Conservation (phyloP, 768 basidiomycete genomes). For the Mycena capillaripes region DNA sequence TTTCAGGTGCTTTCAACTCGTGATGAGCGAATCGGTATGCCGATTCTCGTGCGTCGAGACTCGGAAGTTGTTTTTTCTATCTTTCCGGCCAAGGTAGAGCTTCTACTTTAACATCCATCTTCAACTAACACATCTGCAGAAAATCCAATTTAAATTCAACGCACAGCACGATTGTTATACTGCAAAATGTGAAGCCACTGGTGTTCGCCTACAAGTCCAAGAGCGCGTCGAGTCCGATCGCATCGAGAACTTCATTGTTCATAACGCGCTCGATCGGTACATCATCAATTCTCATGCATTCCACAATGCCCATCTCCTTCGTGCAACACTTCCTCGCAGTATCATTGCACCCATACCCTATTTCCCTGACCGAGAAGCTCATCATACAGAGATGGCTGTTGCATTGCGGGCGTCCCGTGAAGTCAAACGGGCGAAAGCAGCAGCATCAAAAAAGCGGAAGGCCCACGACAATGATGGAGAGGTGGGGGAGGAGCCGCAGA, state of each 20-base stretch:
- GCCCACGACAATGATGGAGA: no score
- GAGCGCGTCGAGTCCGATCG: conserved; percentile 34
- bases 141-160: conserved; percentile 38
- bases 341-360: neutral
- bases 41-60: neutral
- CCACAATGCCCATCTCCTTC: no score
- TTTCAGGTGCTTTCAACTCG: neutral
- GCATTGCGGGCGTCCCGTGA: no score
- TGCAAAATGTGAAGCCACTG: conserved; percentile 27
- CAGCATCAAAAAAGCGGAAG: no score
- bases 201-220: conserved; percentile 20
- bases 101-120: neutral
- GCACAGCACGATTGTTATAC: conserved; percentile 41
- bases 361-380: neutral
- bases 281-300: no score
- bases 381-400: neutral
- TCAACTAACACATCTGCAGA: neutral
- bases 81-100: neutral
- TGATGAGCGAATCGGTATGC: neutral
- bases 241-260: no score
- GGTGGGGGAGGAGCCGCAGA: no score
- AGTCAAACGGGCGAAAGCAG: no score
- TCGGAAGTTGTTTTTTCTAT: neutral
- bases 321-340: neutral
- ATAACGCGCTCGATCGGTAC: no score